These are phyloP conservation scores for Penicillium sp. DNA, from an alignment of 2,329 filamentous ascomycete genomes.

Conservation along the genomic window DNA sequence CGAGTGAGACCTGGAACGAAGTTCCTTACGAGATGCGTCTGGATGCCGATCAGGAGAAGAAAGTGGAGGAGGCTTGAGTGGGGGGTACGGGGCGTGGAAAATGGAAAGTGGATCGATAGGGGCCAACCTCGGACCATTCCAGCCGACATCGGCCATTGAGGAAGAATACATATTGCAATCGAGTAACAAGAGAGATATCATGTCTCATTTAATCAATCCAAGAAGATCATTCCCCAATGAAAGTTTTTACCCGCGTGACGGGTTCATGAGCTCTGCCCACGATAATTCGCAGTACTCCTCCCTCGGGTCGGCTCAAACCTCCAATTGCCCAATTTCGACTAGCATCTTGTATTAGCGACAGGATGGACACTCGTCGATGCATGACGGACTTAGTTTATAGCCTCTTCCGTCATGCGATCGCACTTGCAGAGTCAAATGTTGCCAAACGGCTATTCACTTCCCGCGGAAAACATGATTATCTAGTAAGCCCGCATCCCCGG, in stretches of 20 bases:
- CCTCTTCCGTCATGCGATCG: not conserved
- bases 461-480: not conserved
- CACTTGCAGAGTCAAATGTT: not conserved
- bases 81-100: not conserved
- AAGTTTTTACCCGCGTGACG: not conserved
- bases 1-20: slow-evolving; percentile 73
- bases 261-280: not conserved
- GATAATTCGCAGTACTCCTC: not conserved
- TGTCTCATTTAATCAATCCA: not conserved
- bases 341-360: not conserved
- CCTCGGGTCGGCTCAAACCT: not conserved
- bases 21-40: slow-evolving; percentile 45
- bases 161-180: not conserved
- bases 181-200: not conserved
- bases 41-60: slow-evolving; percentile 19
- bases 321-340: not conserved
- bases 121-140: not conserved
- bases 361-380: not conserved
- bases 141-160: slow-evolving; percentile 5
- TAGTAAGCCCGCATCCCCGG: not conserved
- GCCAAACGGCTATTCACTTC: not conserved
- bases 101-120: not conserved
- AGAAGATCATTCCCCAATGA: not conserved
- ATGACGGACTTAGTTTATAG: not conserved
- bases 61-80: slow-evolving; percentile 10